Percentiles rank a stretch among this genome's conserved stretches.
Evolutionary conservation across 192 early-diverging fungal species (phyloP).

Genomic region (Coemansia sp.): DNA sequence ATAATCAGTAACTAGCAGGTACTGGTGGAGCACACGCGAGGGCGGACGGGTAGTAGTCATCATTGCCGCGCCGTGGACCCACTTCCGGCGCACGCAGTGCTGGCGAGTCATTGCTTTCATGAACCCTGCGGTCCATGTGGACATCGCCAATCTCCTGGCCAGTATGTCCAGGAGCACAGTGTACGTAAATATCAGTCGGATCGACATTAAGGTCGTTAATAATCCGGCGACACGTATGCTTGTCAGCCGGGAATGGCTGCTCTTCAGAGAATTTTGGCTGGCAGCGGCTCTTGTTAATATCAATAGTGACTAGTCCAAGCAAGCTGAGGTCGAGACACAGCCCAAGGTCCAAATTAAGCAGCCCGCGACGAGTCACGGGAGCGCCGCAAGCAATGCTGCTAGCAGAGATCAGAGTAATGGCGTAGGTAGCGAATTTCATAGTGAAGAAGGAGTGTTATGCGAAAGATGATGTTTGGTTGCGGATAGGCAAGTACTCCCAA

Average conservation of each 20-base stretch:
- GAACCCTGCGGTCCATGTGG: background rate
- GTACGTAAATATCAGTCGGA: conserved; percentile 18
- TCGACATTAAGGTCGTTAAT: conserved; percentile 9
- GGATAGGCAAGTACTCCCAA: background rate
- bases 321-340: conserved; percentile 34
- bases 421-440: conserved; percentile 30
- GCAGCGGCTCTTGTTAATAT: conserved; percentile 30
- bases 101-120: background rate
- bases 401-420: conserved; percentile 15
- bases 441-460: background rate
- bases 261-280: conserved; percentile 23
- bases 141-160: background rate
- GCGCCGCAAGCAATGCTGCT: conserved; percentile 4
- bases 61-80: background rate
- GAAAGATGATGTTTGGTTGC: background rate
- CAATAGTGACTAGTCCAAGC: conserved; percentile 34
- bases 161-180: conserved; percentile 11
- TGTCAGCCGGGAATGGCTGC: conserved; percentile 13
- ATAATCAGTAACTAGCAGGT: background rate
- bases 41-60: background rate
- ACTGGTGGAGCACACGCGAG: background rate
- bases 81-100: background rate
- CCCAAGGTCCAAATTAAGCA: conserved; percentile 41
- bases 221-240: conserved; percentile 5
- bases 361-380: conserved; percentile 22